phyloP scores from a whole-genome alignment of 2,329 filamentous ascomycete genomes.

The Tolypocladium pustulatum region DNA sequence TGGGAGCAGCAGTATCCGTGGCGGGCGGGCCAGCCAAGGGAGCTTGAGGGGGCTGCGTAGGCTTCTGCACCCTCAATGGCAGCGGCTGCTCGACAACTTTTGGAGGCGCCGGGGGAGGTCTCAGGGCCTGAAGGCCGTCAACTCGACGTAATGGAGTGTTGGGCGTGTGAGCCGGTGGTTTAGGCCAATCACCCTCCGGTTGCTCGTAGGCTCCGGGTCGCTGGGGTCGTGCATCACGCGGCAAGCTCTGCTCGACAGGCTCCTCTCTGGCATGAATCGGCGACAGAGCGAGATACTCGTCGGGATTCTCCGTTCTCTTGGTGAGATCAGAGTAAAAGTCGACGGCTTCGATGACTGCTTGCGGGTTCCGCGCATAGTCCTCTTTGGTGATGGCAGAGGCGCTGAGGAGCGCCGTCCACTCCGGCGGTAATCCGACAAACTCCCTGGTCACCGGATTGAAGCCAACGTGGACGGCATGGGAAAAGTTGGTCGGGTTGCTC shows the following conservation, averaged over 20 bases:
- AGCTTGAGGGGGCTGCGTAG: background rate
- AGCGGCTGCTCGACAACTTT: background rate
- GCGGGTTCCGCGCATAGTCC: constrained; percentile 94
- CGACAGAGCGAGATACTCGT: constrained; percentile 55
- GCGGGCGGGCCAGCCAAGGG: background rate
- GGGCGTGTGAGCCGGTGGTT: background rate
- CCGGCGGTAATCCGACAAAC: constrained; percentile 85
- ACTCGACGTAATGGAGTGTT: background rate
- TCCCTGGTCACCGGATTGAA: constrained; percentile 93
- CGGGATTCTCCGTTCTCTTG: constrained; percentile 62
- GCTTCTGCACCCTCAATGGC: background rate
- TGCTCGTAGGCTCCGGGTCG: background rate
- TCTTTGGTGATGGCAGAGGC: constrained; percentile 97
- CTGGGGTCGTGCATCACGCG: constrained; percentile 27
- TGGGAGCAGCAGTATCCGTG: background rate
- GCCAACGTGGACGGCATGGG: constrained; percentile 91
- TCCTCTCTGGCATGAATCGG: constrained; percentile 53
- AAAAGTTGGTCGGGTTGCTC: constrained; percentile 97
- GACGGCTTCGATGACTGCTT: constrained; percentile 70
- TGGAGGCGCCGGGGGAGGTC: background rate
- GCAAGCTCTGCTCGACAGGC: constrained; percentile 35
- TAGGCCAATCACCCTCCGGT: background rate
- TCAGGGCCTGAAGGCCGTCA: background rate
- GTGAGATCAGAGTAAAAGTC: constrained; percentile 81
- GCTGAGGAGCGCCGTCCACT: constrained; percentile 95